Base-by-base conservation (phyloP, 768 basidiomycete species). In the Peribolospora baueri region DNA sequence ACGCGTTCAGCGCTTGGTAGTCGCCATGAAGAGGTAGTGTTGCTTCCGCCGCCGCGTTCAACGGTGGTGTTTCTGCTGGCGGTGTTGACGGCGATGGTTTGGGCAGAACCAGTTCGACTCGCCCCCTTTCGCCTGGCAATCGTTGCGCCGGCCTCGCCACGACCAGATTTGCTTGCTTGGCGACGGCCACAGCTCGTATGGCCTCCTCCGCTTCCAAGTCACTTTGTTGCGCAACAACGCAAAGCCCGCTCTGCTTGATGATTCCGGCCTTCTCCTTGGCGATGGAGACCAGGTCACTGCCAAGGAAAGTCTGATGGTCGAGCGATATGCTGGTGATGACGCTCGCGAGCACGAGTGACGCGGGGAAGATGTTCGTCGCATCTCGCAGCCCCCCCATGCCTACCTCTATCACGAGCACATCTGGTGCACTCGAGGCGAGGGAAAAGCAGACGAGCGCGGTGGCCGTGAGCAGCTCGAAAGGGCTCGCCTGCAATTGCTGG, bases 381-480 rank as follows among this genome's bases (percentile, higher is more conserved):
- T 97, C 93, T 51, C 81, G 68, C 3, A 77, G 73, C 4, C 93
- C 93, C 0, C 93, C 93, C 81, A 98, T 80, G 0, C 93, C 91
- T 7, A 87, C 90, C 68, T 98, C 91, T 48, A 93, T 67, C 7
- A 97, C 76, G 25, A 79, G 81, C 45, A 95, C 62, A 60, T 95
- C 90, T 25, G 25, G 25, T 25, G 25, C 25, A 25, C 25, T 25
- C 25, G 25, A 25, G 25, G 25, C 25, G 5, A 90, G 52, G 63
- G 88, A 80, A 62, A 98, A 87, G 48, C 84, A 66, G 46, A 72
- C 66, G 42, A 90, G 75, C 0, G 88, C 90, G 0, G 79, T 80
- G 55, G 84, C 73, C 0, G 90, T 85, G 57, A 90, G 73, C 14
- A 88, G 63, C 69, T 97, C 93, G 66, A 97, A 97, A 59, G 70